phyloP scores from a whole-genome alignment of 768 basidiomycete species.

The Tricholoma terreum region DNA sequence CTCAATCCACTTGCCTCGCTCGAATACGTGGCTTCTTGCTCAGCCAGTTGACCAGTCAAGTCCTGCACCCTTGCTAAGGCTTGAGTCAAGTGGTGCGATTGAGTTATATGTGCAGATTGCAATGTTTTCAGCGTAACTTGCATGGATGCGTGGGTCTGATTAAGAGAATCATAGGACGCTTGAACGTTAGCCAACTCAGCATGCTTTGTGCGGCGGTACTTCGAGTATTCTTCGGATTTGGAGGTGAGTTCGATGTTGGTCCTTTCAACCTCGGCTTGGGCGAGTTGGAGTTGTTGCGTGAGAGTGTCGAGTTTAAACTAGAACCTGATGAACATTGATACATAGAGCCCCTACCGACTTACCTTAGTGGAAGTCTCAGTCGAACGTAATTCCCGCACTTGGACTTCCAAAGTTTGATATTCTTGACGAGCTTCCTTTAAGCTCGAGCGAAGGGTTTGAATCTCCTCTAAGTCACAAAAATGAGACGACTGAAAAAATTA shows the following conservation, averaged over 20 bases:
- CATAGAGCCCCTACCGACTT: conserved; percentile 6
- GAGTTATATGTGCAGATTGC: conserved; percentile 67
- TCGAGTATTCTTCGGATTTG: conserved; percentile 81
- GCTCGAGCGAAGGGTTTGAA: conserved; percentile 61
- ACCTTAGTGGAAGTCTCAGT: conserved; percentile 77
- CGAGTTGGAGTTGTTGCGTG: conserved; percentile 75
- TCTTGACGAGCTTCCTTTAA: conserved; percentile 77
- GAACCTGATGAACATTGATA: not conserved
- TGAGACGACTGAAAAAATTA: not conserved
- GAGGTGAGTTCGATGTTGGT: conserved; percentile 61
- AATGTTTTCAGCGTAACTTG: conserved; percentile 70
- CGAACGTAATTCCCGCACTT: conserved; percentile 70
- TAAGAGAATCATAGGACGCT: conserved; percentile 68
- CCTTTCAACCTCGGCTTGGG: conserved; percentile 75
- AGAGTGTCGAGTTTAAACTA: conserved; percentile 88
- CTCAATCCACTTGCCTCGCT: conserved; percentile 72
- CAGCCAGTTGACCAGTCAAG: conserved; percentile 74
- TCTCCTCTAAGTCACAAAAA: conserved; percentile 52
- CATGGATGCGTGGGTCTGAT: conserved; percentile 62
- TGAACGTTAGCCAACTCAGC: conserved; percentile 76
- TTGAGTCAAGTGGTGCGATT: conserved; percentile 74
- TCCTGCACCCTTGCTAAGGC: conserved; percentile 73
- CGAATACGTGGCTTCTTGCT: conserved; percentile 80
- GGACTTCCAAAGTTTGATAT: conserved; percentile 61
- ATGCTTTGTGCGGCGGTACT: conserved; percentile 78